These are phyloP conservation scores for Xylaria longipes DNA, from an alignment of 495 filamentous ascomycete genomes.

Conservation along the genomic window DNA sequence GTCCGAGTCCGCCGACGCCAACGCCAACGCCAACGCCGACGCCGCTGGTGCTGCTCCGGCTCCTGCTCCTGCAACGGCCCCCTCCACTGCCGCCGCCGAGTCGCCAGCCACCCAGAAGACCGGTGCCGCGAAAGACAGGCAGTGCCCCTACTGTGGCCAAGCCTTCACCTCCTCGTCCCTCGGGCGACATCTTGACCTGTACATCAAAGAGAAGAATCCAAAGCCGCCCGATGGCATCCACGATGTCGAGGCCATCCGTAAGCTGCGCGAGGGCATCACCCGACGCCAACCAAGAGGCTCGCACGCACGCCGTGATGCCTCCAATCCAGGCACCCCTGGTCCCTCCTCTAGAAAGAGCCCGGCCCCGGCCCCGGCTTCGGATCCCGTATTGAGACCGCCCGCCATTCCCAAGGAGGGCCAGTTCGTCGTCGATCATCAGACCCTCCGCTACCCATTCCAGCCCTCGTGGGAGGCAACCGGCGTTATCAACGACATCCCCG, in stretches of 20 bases:
- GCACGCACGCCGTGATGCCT: constrained; percentile 56
- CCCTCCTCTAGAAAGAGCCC: constrained; percentile 40
- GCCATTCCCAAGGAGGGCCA: constrained; percentile 45
- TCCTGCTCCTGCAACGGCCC: not conserved
- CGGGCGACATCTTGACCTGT: constrained; percentile 90
- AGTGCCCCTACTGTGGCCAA: constrained; percentile 84
- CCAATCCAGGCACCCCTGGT: constrained; percentile 54
- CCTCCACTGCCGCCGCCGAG: constrained; percentile 36
- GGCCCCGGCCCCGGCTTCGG: constrained; percentile 27
- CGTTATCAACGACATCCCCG: constrained; percentile 77
- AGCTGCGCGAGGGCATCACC: constrained; percentile 81
- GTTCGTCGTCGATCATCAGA: constrained; percentile 56
- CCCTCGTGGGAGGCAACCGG: constrained; percentile 75
- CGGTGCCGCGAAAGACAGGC: constrained; percentile 72
- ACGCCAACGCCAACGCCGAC: constrained; percentile 3
- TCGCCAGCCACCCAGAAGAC: constrained; percentile 43
- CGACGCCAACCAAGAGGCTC: constrained; percentile 75
- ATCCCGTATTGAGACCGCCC: constrained; percentile 35
- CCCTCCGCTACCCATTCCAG: constrained; percentile 62
- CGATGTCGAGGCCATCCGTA: constrained; percentile 84
- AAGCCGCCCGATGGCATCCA: constrained; percentile 84
- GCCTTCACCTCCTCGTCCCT: constrained; percentile 89
- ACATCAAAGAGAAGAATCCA: constrained; percentile 85
- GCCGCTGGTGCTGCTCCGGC: not conserved
- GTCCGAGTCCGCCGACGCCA: constrained; percentile 20